Conservation (phyloP, 2,329 filamentous ascomycete genomes). For the Monosporascus cannonballus region DNA sequence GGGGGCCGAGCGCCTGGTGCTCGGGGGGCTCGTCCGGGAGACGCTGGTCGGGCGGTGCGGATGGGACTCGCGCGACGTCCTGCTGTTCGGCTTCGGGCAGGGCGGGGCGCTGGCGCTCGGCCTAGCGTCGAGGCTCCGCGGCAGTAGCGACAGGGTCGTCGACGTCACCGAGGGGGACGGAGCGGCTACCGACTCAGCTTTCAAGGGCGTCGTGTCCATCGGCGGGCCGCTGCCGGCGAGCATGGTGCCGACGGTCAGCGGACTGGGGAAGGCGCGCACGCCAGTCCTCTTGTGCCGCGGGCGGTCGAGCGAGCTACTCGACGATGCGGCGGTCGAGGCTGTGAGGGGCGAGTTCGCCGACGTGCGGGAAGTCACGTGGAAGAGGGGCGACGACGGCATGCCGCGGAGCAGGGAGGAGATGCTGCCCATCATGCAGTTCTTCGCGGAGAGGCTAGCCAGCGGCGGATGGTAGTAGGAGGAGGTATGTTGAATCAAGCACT, state of each 20-base stretch:
- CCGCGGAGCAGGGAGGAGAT: conserved; percentile 79
- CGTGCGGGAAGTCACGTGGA: conserved; percentile 64
- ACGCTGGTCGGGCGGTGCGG: conserved; percentile 50
- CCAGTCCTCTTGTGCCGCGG: conserved; percentile 58
- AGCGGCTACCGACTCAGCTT: conserved; percentile 17
- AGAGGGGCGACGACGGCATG: conserved; percentile 66
- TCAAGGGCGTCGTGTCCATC: conserved; percentile 56
- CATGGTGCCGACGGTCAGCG: conserved; percentile 40
- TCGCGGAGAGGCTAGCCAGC: conserved; percentile 54
- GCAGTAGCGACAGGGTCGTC: conserved; percentile 26
- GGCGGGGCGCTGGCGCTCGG: conserved; percentile 58
- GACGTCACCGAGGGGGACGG: conserved; percentile 21
- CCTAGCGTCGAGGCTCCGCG: conserved; percentile 40
- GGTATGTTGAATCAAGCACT: too few species aligned
- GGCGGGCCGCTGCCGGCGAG: conserved; percentile 53
- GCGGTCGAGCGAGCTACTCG: conserved; percentile 38
- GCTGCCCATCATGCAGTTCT: conserved; percentile 81
- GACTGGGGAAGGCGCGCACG: conserved; percentile 51
- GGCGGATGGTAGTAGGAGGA: conserved; percentile 14
- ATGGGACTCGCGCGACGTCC: conserved; percentile 52
- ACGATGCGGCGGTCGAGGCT: conserved; percentile 55
- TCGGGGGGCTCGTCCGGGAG: conserved; percentile 43
- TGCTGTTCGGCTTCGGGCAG: conserved; percentile 63
- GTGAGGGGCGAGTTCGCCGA: conserved; percentile 61
- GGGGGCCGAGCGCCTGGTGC: conserved; percentile 39